These are phyloP conservation scores for Isabelozyma pseudorhagii DNA, from an alignment of 805 yeast species.

Conservation along the genomic window DNA sequence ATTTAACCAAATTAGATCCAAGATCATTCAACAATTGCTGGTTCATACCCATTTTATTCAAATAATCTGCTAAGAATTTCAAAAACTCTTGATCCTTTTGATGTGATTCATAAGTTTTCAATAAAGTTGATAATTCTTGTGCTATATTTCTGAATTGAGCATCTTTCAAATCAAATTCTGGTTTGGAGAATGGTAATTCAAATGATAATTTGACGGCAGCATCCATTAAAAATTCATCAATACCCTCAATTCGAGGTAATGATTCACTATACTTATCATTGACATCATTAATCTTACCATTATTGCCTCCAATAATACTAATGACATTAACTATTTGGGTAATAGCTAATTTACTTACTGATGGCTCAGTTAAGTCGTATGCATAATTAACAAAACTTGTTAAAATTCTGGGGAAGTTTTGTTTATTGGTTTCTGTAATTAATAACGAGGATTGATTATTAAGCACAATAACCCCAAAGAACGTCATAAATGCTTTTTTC, in stretches of 20 bases:
- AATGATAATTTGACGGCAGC: conserved; percentile 66
- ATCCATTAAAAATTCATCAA: conserved; percentile 66
- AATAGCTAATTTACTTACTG: conserved; percentile 66
- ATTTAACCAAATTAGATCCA: conserved; percentile 52
- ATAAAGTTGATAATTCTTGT: conserved; percentile 67
- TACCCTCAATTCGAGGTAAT: conserved; percentile 60
- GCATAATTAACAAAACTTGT: conserved; percentile 65
- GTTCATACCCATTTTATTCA: conserved; percentile 59
- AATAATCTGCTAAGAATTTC: conserved; percentile 47
- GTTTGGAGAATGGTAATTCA: conserved; percentile 75
- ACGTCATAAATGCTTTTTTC: conserved; percentile 66
- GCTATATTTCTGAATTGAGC: conserved; percentile 76
- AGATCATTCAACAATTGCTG: conserved; percentile 58
- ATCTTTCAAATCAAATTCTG: conserved; percentile 64
- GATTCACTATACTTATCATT: conserved; percentile 50
- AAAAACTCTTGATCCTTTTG: conserved; percentile 44
- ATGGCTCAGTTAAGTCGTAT: conserved; percentile 58
- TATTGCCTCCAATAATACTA: conserved; percentile 60
- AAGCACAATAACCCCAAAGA: conserved; percentile 65
- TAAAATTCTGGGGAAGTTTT: conserved; percentile 57
- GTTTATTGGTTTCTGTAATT: conserved; percentile 63
- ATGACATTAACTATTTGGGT: conserved; percentile 64
- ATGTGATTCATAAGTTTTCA: conserved; percentile 47
- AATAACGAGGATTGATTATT: conserved; percentile 80
- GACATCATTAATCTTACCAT: conserved; percentile 57